A percentile compares a stretch with the other conserved stretches of the same genome.
These are phyloP conservation scores for Saccharum officinarum DNA, from an alignment of 176 grass and related monocot species.

Conservation along the genomic window DNA sequence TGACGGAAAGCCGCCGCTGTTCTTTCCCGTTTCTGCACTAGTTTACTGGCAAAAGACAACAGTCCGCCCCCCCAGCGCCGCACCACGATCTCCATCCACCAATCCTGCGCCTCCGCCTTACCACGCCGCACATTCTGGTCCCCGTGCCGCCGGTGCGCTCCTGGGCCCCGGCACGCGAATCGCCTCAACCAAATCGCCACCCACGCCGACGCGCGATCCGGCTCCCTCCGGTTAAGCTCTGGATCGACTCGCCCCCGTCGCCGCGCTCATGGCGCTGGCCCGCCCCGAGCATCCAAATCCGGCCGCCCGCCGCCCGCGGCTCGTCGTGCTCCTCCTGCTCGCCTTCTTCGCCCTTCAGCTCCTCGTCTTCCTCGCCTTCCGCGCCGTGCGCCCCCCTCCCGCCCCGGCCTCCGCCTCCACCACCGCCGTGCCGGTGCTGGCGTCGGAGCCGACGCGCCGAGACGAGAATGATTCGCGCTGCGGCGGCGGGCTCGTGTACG, in stretches of 20 bases:
- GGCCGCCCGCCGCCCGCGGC: constrained; percentile 34
- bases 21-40: constrained; percentile 16
- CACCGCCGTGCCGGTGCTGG: not conserved
- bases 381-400: constrained; percentile 15
- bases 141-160: constrained; percentile 1
- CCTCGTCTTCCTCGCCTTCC: constrained; percentile 52
- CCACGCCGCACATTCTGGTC: constrained; percentile 41
- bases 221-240: not conserved
- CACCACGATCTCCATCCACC: constrained; percentile 27
- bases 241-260: constrained; percentile 3
- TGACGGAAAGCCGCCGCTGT: constrained; percentile 19
- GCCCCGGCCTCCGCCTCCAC: not conserved
- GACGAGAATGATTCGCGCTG: constrained; percentile 28
- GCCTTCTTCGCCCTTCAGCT: constrained; percentile 61
- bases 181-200: constrained; percentile 11
- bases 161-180: not conserved
- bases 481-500: constrained; percentile 59
- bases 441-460: not conserved
- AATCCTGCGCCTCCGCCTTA: constrained; percentile 8
- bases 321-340: constrained; percentile 44
- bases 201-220: not conserved
- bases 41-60: not conserved
- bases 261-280: constrained; percentile 28
- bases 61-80: not conserved
- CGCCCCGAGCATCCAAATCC: constrained; percentile 24